Percentiles rank a stretch among this genome's conserved stretches.
Evolutionary conservation across 805 yeast genomes (phyloP).

Genomic region (Candida sakaeoensis): DNA sequence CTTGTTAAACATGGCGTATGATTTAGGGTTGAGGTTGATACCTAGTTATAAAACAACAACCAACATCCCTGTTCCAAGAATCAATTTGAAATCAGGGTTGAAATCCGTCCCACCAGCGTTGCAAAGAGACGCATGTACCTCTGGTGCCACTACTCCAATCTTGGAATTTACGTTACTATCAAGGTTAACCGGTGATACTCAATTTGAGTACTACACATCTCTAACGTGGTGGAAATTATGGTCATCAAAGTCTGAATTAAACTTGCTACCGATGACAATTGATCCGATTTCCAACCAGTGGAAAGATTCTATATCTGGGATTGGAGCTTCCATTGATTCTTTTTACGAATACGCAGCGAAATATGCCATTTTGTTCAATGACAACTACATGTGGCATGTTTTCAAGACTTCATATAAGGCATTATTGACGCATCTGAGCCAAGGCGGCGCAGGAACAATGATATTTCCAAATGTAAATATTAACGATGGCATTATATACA

Average conservation of each 20-base stretch:
- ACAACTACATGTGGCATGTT: constrained; percentile 60
- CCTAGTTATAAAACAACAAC: constrained; percentile 64
- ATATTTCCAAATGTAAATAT: constrained; percentile 59
- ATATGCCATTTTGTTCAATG: constrained; percentile 61
- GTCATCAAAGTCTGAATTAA: constrained; percentile 57
- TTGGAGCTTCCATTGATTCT: constrained; percentile 91
- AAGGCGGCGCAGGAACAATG: constrained; percentile 26
- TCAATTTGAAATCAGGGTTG: constrained; percentile 60
- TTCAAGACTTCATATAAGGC: constrained; percentile 53
- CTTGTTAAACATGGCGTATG: constrained; percentile 66
- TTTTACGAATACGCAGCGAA: constrained; percentile 87
- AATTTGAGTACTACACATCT: constrained; percentile 61
- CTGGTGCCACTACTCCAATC: constrained; percentile 83
- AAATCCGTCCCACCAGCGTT: constrained; percentile 38
- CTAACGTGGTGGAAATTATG: constrained; percentile 67
- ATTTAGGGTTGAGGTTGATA: constrained; percentile 66
- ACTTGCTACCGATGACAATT: constrained; percentile 75
- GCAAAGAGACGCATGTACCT: constrained; percentile 70
- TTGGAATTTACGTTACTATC: constrained; percentile 78
- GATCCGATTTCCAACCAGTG: constrained; percentile 56
- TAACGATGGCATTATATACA: constrained; percentile 44
- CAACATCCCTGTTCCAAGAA: constrained; percentile 76
- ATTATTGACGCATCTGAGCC: constrained; percentile 41
- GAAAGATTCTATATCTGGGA: constrained; percentile 63
- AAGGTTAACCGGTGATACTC: constrained; percentile 65